Evolutionary conservation across 371 early-diverging fungal species (phyloP), one percentile per base, ranked within the genome.

Genomic region (Mucor indicus): DNA sequence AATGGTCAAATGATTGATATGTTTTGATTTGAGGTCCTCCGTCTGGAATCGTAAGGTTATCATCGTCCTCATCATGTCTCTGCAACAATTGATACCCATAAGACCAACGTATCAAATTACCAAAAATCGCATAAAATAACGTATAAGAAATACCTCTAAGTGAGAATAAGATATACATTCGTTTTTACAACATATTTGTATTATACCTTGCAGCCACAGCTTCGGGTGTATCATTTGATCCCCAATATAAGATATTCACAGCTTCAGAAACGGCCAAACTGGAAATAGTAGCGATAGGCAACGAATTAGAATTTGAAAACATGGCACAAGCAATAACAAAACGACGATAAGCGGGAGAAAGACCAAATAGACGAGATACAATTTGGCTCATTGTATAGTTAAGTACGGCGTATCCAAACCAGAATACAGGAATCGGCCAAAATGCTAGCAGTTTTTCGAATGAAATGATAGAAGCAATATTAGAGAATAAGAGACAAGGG

Each of bases 381-480:
- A 69, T 39, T 10, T 68, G 62, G 10, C 60, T 50, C 4, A 53
- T 15, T 5, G 33, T 17, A 38, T 47, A 72, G 5, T 58, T 54
- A 1, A 70, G 36, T 3, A 42, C 8, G 23, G 42, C 37, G 52
- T 81, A 85, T 9, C 75, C 30, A 24, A 74, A 37, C 42, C 76
- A 86, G 53, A 85, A 86, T 2, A 72, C 62, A 2, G 87, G 86
- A 43, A 85, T 81, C 33, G 86, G 86, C 89, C 89, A 89, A 41
- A 77, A 80, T 21, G 80, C 81, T 17, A 81, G 42, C 44, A 87
- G 63, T 29, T 79, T 76, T 32, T 62, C 71, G 44, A 81, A 71
- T 23, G 72, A 78, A 31, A 86, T 77, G 10, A 72, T 74, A 23
- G 84, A 80, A 4, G 76, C 82, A 56, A 81, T 83, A 42, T 81